Evolutionary conservation across 2,329 filamentous ascomycete species (phyloP).

Genomic region (Amylocarpus encephaloides): DNA sequence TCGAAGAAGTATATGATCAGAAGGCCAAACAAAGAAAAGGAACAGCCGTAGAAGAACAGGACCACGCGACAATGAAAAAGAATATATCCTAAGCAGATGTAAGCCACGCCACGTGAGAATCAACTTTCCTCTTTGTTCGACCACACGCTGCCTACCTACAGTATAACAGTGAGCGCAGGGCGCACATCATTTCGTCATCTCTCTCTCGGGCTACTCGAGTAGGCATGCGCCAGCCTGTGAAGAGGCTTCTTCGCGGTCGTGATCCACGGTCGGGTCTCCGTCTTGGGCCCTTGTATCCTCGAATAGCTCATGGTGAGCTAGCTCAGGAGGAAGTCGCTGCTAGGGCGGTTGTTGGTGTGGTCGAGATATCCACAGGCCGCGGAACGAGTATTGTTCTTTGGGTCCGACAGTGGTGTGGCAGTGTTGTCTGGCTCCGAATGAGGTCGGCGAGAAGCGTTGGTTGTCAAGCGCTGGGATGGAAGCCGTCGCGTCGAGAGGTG

Average conservation of each 20-base stretch:
- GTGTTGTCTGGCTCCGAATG: slow-evolving; percentile 18
- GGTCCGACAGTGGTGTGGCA: slow-evolving; percentile 17
- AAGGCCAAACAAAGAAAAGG: too few species aligned
- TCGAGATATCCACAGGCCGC: slow-evolving; percentile 16
- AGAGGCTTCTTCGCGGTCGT: not conserved
- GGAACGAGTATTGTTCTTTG: slow-evolving; percentile 11
- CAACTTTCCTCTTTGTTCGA: too few species aligned
- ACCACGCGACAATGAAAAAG: too few species aligned
- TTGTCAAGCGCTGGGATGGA: slow-evolving; percentile 19
- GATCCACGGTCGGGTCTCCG: slow-evolving; percentile 7
- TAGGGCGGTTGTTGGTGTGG: slow-evolving; percentile 21
- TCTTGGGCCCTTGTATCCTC: slow-evolving; percentile 26
- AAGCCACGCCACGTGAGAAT: too few species aligned
- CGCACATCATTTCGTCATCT: not conserved
- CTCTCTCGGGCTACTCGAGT: not conserved
- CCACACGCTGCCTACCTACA: not conserved
- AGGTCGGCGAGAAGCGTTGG: slow-evolving; percentile 20
- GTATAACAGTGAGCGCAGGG: not conserved
- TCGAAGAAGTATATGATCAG: too few species aligned
- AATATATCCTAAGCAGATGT: too few species aligned
- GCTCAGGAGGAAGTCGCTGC: not conserved
- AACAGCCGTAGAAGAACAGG: not conserved
- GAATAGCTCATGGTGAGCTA: slow-evolving; percentile 22
- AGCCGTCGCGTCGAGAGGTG: slow-evolving; percentile 8
- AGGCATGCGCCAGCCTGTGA: not conserved